Evolutionary conservation across 768 basidiomycete species (phyloP).

Genomic region (Rhodotorula sphaerocarpa): DNA sequence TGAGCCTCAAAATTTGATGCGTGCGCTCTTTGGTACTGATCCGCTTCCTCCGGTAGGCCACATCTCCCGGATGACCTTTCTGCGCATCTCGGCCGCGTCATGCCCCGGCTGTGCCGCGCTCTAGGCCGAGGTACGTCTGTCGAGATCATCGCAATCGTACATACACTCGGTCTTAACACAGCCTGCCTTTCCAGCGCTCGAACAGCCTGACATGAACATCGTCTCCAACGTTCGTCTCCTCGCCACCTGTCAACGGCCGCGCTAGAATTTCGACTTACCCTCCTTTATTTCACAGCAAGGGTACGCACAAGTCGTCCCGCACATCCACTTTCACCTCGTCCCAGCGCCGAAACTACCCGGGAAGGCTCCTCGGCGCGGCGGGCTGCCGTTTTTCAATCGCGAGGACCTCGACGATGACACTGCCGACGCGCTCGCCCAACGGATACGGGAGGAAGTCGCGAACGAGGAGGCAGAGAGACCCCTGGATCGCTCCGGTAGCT

Average conservation of each 20-base stretch:
- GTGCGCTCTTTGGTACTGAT: too few species aligned
- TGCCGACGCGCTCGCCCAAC: background rate
- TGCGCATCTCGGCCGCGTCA: conserved; percentile 5
- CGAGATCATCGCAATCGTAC: too few species aligned
- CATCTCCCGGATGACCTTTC: conserved; percentile 12
- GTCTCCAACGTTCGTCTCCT: conserved; percentile 15
- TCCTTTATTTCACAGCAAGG: conserved; percentile 10
- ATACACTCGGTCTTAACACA: background rate
- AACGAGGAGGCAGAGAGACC: conserved; percentile 1
- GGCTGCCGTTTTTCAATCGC: background rate
- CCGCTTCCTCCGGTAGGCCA: too few species aligned
- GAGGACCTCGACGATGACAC: conserved; percentile 21
- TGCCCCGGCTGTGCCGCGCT: conserved; percentile 14
- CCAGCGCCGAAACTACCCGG: background rate
- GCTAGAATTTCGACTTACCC: background rate
- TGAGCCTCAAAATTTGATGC: too few species aligned
- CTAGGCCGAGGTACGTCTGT: conserved; percentile 11
- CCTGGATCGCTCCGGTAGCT: too few species aligned
- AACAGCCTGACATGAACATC: conserved; percentile 22
- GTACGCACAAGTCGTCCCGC: conserved; percentile 27
- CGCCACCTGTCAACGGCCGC: background rate
- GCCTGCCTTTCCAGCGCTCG: background rate
- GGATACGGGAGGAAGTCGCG: conserved; percentile 11
- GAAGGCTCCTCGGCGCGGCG: background rate
- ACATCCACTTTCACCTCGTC: conserved; percentile 24